Conservation (phyloP, 2,329 filamentous ascomycete genomes). For the Neonectria hederae region DNA sequence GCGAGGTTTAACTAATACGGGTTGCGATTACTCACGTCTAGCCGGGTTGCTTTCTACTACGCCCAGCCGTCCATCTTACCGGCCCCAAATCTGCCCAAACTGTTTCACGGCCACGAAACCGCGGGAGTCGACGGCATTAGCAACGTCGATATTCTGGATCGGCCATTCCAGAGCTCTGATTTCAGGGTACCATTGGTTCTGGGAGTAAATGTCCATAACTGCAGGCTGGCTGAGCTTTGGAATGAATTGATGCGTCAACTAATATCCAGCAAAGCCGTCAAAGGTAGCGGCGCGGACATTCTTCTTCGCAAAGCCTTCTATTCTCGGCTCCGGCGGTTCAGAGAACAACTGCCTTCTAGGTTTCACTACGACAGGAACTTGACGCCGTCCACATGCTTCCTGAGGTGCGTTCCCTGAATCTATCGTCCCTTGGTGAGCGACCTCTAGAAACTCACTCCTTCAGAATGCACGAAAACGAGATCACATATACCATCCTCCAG, state of each 20-base stretch:
- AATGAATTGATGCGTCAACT: neutral
- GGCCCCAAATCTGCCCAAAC: neutral
- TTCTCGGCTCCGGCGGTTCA: neutral
- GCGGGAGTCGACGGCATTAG: neutral
- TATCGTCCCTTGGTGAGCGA: neutral
- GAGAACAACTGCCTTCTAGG: neutral
- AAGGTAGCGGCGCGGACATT: neutral
- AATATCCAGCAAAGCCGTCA: neutral
- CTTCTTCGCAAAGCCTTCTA: neutral
- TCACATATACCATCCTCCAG: neutral
- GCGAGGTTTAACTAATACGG: neutral
- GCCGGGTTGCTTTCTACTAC: neutral
- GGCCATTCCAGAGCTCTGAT: neutral
- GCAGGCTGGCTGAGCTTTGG: neutral
- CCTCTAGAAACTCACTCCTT: neutral
- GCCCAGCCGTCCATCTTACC: neutral
- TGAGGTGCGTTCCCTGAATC: neutral
- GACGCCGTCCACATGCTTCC: neutral
- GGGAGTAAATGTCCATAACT: neutral
- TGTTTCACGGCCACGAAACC: neutral
- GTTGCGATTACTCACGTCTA: neutral
- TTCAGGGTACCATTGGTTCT: neutral
- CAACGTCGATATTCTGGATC: neutral
- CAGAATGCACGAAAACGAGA: constrained; percentile 7
- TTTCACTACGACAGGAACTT: neutral